Percentiles rank a stretch among this genome's conserved stretches.
Conservation (phyloP, 495 filamentous ascomycete species). For the Sabuloglossum arenarium region DNA sequence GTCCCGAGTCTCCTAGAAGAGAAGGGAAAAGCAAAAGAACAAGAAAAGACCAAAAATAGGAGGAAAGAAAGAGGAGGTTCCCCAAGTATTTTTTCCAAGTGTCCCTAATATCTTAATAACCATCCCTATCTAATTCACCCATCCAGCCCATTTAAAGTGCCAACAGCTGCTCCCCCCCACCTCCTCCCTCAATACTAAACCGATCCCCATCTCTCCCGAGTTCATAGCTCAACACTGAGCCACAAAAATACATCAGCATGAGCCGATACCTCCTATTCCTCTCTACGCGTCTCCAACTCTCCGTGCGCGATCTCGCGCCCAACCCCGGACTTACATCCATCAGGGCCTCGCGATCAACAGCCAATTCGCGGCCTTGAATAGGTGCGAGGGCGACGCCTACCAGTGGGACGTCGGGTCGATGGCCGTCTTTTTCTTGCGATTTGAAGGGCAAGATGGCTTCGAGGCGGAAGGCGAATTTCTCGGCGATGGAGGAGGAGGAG, state of each 20-base stretch:
- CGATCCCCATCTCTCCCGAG: constrained; percentile 20
- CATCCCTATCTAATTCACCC: too few relatives aligned
- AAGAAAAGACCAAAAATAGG: too few relatives aligned
- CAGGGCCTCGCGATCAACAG: constrained; percentile 15
- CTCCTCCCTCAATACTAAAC: background rate
- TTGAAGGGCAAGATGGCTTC: constrained; percentile 35
- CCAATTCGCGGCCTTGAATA: constrained; percentile 34
- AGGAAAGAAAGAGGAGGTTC: too few relatives aligned
- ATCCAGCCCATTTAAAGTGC: background rate
- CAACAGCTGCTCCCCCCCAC: background rate
- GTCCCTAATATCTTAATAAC: too few relatives aligned
- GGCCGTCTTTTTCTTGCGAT: constrained; percentile 22
- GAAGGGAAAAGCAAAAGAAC: too few relatives aligned
- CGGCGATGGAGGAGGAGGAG: constrained; percentile 7
- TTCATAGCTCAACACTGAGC: constrained; percentile 66
- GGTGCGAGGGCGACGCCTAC: constrained; percentile 37
- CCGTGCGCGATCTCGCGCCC: constrained; percentile 2
- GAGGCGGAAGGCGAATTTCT: constrained; percentile 23
- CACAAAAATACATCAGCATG: constrained; percentile 54
- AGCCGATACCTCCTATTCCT: constrained; percentile 37
- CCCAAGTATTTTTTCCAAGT: too few relatives aligned
- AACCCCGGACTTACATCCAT: constrained; percentile 2
- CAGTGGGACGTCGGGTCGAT: constrained; percentile 25
- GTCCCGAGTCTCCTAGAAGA: too few relatives aligned
- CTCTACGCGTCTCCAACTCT: constrained; percentile 22